These are phyloP conservation scores for Pythium aquatile DNA, from an alignment of 352 stramenopile species.

Conservation along the genomic window DNA sequence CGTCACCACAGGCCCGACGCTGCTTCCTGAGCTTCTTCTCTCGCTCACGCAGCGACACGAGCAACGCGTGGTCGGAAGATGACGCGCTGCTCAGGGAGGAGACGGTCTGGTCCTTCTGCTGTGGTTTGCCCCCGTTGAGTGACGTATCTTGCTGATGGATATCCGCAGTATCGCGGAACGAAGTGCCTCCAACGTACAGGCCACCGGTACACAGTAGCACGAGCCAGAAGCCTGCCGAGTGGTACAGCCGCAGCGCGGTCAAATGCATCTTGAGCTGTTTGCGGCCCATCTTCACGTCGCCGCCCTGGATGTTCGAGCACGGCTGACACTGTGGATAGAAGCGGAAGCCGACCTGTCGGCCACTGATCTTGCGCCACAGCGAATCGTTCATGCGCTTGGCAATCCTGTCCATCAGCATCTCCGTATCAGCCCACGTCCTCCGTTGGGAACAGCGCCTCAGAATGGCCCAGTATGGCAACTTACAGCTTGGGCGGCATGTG, in stretches of 20 bases:
- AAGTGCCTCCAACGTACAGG: slow-evolving; percentile 68
- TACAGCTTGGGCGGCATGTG: slow-evolving; percentile 87
- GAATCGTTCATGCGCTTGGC: slow-evolving; percentile 53
- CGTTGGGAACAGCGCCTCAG: too few relatives aligned
- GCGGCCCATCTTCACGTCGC: slow-evolving; percentile 62
- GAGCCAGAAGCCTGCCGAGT: slow-evolving; percentile 79
- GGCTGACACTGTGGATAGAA: slow-evolving; percentile 85
- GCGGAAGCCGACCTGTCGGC: slow-evolving; percentile 58
- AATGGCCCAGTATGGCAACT: slow-evolving; percentile 7
- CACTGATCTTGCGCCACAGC: slow-evolving; percentile 38
- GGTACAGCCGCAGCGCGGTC: slow-evolving; percentile 60
- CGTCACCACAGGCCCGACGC: slow-evolving; percentile 16
- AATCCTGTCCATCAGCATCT: slow-evolving; percentile 32
- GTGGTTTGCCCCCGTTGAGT: neutral
- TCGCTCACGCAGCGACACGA: slow-evolving; percentile 51
- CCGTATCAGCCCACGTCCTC: too few relatives aligned
- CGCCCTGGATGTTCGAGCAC: slow-evolving; percentile 77
- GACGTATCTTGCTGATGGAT: slow-evolving; percentile 19
- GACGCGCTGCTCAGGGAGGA: slow-evolving; percentile 12
- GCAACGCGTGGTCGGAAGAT: slow-evolving; percentile 43
- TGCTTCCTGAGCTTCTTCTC: slow-evolving; percentile 52
- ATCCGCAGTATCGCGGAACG: slow-evolving; percentile 65
- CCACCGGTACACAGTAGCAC: slow-evolving; percentile 74
- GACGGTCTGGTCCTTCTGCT: neutral
- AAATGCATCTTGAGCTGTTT: slow-evolving; percentile 71